A percentile compares a stretch with the other conserved stretches of the same genome.
phyloP scores from a whole-genome alignment of 306 rosid species.

The Cucumis sativus region DNA sequence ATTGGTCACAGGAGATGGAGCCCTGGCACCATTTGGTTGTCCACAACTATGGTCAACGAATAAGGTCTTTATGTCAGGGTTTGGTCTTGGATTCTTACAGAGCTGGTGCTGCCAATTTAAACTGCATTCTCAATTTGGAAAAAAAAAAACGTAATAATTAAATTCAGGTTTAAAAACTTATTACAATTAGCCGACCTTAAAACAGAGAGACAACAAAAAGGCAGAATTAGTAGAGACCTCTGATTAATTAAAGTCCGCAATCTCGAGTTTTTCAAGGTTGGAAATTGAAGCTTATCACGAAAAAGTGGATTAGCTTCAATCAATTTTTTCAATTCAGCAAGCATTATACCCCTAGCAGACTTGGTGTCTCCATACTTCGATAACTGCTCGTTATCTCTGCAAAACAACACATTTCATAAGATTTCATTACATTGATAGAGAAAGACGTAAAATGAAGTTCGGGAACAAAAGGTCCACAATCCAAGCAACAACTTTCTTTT shows the following conservation, averaged over 20 bases:
- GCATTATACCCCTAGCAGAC: constrained; percentile 98
- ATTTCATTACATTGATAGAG: neutral
- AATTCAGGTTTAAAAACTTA: neutral
- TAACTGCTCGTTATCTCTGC: constrained; percentile 95
- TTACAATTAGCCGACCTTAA: constrained; percentile 5
- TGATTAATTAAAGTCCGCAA: constrained; percentile 92
- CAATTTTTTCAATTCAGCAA: constrained; percentile 86
- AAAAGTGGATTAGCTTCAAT: constrained; percentile 97
- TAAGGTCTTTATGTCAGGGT: constrained; percentile 97
- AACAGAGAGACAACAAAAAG: neutral
- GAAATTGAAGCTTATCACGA: constrained; percentile 98
- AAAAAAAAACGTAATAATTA: neutral
- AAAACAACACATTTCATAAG: constrained; percentile 12
- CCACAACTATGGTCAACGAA: constrained; percentile 97
- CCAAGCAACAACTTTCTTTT: no score
- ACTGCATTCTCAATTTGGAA: constrained; percentile 36
- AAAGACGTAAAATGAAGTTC: neutral
- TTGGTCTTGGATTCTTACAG: constrained; percentile 95
- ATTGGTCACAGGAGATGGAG: constrained; percentile 98
- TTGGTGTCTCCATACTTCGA: constrained; percentile 98
- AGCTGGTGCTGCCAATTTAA: constrained; percentile 99
- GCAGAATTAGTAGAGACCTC: constrained; percentile 41
- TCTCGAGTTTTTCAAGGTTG: constrained; percentile 88
- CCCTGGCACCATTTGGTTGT: constrained; percentile 98
- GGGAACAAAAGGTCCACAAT: neutral